Percentiles rank a stretch among this genome's conserved stretches.
These are phyloP conservation scores for Jaapia argillacea DNA, from an alignment of 768 basidiomycete genomes.

Conservation along the genomic window DNA sequence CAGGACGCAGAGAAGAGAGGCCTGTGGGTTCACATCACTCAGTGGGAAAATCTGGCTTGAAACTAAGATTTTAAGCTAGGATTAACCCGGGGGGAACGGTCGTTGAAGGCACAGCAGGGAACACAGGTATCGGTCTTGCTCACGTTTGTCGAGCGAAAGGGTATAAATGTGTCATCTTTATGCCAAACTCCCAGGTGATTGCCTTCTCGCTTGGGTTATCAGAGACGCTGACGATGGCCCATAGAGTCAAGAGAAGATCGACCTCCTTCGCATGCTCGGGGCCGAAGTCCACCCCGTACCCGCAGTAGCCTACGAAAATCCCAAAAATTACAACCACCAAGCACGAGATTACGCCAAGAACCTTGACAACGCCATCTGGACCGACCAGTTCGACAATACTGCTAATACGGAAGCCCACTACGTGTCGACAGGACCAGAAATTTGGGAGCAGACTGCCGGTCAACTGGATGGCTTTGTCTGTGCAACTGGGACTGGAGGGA, in stretches of 20 bases:
- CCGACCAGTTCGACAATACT: constrained; percentile 94
- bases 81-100: constrained; percentile 92
- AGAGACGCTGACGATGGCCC: background rate
- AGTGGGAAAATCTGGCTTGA: background rate
- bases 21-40: constrained; percentile 56
- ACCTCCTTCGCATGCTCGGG: constrained; percentile 93
- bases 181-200: constrained; percentile 85
- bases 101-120: constrained; percentile 96
- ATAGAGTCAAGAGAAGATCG: constrained; percentile 97
- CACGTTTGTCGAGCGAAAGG: constrained; percentile 90
- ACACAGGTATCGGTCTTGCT: constrained; percentile 93
- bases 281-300: constrained; percentile 96
- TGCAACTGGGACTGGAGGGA: constrained; percentile 93
- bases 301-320: constrained; percentile 93
- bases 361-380: constrained; percentile 84
- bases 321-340: constrained; percentile 96
- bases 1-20: constrained; percentile 81
- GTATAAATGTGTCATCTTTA: constrained; percentile 98
- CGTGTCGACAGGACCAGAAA: constrained; percentile 88
- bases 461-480: constrained; percentile 87
- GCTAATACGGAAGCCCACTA: constrained; percentile 90
- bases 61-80: constrained; percentile 24
- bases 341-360: constrained; percentile 78
- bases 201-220: background rate
- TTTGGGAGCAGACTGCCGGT: constrained; percentile 83